Conservation (phyloP, 2,329 filamentous ascomycete genomes). For the Penicillium expansum region DNA sequence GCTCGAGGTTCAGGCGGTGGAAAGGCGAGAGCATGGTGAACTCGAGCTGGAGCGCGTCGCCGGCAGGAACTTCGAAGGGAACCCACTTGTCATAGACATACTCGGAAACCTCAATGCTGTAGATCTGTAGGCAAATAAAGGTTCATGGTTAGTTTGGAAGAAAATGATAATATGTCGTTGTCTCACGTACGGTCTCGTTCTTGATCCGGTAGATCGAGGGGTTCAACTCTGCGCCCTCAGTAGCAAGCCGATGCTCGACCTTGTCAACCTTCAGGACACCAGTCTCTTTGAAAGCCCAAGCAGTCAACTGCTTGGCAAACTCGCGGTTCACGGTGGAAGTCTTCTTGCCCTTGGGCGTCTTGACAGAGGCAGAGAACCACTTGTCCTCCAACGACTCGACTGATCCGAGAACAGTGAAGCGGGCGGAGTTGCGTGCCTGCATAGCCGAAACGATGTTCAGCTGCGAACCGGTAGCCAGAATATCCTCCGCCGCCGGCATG, state of each 20-base stretch:
- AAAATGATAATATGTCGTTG: not conserved
- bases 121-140: constrained; percentile 56
- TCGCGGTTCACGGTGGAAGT: constrained; percentile 73
- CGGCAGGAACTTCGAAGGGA: constrained; percentile 67
- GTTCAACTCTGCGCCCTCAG: constrained; percentile 60
- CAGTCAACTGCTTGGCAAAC: constrained; percentile 80
- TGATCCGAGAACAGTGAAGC: constrained; percentile 80
- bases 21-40: constrained; percentile 99
- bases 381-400: constrained; percentile 82
- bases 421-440: constrained; percentile 90
- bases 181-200: constrained; percentile 80
- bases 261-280: constrained; percentile 83
- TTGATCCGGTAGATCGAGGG: constrained; percentile 92
- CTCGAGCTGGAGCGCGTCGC: constrained; percentile 83
- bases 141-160: constrained; percentile 26
- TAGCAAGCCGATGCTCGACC: constrained; percentile 69
- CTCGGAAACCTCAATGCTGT: constrained; percentile 85
- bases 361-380: constrained; percentile 82
- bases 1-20: constrained; percentile 74
- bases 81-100: constrained; percentile 71
- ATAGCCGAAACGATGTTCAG: constrained; percentile 78
- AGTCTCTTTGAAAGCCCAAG: constrained; percentile 94
- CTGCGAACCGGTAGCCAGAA: constrained; percentile 81
- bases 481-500: constrained; percentile 67
- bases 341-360: constrained; percentile 54